phyloP scores from a whole-genome alignment of 2,329 filamentous ascomycete species.

The Alternaria sp. region DNA sequence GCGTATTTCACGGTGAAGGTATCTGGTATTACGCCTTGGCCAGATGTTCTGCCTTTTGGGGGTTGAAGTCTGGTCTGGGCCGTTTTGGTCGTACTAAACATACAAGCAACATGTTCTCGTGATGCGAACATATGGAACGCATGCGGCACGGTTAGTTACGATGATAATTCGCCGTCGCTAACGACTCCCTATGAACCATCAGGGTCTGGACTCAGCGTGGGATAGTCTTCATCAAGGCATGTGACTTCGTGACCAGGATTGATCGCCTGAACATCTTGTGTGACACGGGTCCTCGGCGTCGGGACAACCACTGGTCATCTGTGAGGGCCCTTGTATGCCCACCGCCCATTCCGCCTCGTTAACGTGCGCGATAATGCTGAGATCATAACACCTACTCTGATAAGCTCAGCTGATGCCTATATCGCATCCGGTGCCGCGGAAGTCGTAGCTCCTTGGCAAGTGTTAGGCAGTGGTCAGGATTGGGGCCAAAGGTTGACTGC shows the following conservation, averaged over 20 bases:
- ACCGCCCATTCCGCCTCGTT: constrained; percentile 1
- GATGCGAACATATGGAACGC: background rate
- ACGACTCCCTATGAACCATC: background rate
- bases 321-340: background rate
- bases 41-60: background rate
- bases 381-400: background rate
- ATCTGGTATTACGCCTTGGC: background rate
- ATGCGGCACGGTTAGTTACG: background rate
- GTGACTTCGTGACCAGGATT: background rate
- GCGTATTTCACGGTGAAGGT: background rate
- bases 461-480: constrained; percentile 14
- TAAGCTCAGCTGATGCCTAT: constrained; percentile 21
- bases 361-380: background rate
- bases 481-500: constrained; percentile 13
- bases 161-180: background rate
- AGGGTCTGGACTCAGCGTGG: background rate
- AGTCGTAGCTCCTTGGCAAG: constrained; percentile 9
- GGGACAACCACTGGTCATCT: constrained; percentile 5
- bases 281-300: constrained; percentile 1
- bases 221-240: background rate
- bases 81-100: background rate
- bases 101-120: background rate
- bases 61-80: background rate
- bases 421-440: constrained; percentile 13
- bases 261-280: constrained; percentile 7